Evolutionary conservation across 441 rosid species (phyloP).

Genomic region (Gossypium trilobum): DNA sequence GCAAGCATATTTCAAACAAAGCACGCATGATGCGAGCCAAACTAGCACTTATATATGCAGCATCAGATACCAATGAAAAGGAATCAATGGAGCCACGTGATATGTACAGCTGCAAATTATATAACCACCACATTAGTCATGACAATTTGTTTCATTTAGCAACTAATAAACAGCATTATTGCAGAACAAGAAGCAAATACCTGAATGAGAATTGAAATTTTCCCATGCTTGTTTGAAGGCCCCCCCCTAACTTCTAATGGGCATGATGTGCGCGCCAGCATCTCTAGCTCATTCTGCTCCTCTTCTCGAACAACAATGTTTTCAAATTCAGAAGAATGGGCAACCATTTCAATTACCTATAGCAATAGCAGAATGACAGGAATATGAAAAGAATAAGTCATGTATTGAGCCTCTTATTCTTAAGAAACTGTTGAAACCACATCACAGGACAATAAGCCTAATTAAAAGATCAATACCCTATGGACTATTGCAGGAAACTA

Average conservation of each 20-base stretch:
- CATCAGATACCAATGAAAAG: slow-evolving; percentile 93
- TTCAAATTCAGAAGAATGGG: slow-evolving; percentile 93
- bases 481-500: not conserved
- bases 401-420: not conserved
- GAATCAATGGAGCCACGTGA: slow-evolving; percentile 91
- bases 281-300: slow-evolving; percentile 94
- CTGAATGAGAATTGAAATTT: slow-evolving; percentile 96
- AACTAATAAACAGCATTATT: slow-evolving; percentile 15
- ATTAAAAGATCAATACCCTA: not conserved
- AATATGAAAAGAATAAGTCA: slow-evolving; percentile 12
- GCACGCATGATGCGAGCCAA: slow-evolving; percentile 98
- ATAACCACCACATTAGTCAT: slow-evolving; percentile 22
- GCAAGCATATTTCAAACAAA: slow-evolving; percentile 88
- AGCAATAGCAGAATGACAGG: slow-evolving; percentile 15
- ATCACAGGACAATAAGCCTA: not conserved
- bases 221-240: slow-evolving; percentile 93
- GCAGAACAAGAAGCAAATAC: slow-evolving; percentile 27
- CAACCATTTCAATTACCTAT: slow-evolving; percentile 95
- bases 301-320: slow-evolving; percentile 98
- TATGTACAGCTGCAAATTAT: slow-evolving; percentile 73
- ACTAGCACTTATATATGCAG: slow-evolving; percentile 97
- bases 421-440: not conserved
- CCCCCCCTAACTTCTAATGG: slow-evolving; percentile 93
- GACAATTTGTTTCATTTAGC: slow-evolving; percentile 14
- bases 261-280: slow-evolving; percentile 64